Evolutionary conservation across 306 rosid species (phyloP).

Genomic region (Abrus precatorius): DNA sequence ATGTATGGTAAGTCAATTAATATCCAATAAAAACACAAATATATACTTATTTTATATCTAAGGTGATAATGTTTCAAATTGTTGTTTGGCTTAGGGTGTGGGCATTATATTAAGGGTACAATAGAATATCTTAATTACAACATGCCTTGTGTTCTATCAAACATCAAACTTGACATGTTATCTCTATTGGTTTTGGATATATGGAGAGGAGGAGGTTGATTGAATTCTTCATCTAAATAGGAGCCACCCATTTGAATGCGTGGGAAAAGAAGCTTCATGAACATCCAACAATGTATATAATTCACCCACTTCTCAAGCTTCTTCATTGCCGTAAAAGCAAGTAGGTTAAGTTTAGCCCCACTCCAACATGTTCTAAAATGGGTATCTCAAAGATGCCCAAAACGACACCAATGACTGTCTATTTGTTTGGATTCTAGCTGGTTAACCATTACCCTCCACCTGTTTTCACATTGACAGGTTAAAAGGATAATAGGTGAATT

Average conservation of each 20-base stretch:
- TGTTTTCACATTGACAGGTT: not conserved
- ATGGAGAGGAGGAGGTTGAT: not conserved
- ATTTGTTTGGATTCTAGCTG: slow-evolving; percentile 13
- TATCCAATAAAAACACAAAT: not conserved
- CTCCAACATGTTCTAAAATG: slow-evolving; percentile 21
- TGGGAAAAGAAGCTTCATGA: not conserved
- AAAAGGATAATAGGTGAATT: not conserved
- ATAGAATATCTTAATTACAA: not conserved
- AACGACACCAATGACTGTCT: slow-evolving; percentile 11
- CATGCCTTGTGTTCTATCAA: not conserved
- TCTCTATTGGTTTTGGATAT: slow-evolving; percentile 20
- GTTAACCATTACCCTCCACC: not conserved
- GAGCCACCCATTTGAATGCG: slow-evolving; percentile 31
- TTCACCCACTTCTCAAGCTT: slow-evolving; percentile 21
- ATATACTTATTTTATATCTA: not conserved
- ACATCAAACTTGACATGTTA: slow-evolving; percentile 25
- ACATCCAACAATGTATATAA: not conserved
- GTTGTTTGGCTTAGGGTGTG: not conserved
- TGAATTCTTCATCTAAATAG: slow-evolving; percentile 14
- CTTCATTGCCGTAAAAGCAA: not conserved
- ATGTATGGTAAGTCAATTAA: not conserved
- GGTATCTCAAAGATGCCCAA: slow-evolving; percentile 5
- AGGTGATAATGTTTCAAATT: too few species aligned
- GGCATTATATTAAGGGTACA: not conserved
- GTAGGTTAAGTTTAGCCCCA: slow-evolving; percentile 30